Percentiles rank a stretch among this genome's conserved stretches.
Evolutionary conservation across 2,329 filamentous ascomycete species (phyloP).

Genomic region (Juglanconis oblonga): DNA sequence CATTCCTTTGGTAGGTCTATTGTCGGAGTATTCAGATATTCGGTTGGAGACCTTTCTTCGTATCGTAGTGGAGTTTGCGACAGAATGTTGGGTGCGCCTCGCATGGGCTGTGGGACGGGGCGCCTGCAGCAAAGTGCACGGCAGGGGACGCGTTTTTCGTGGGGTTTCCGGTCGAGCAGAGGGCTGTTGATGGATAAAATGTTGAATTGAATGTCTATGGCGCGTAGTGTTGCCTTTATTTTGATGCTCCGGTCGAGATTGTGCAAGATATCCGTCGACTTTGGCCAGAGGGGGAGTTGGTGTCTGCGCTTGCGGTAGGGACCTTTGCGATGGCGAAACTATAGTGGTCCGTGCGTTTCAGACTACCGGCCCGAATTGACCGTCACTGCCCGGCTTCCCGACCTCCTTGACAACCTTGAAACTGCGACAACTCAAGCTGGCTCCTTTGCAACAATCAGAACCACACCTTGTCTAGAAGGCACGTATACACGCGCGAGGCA

Average conservation of each 20-base stretch:
- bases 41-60: neutral
- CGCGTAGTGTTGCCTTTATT: neutral
- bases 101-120: conserved; percentile 1
- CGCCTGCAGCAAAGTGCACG: conserved; percentile 5
- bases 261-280: neutral
- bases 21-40: neutral
- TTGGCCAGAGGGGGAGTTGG: neutral
- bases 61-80: conserved; percentile 1
- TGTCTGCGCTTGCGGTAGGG: neutral
- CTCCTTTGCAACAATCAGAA: neutral
- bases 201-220: neutral
- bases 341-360: neutral
- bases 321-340: neutral
- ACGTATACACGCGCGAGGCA: neutral
- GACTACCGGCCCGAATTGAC: neutral
- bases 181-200: neutral
- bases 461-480: neutral
- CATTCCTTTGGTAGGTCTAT: conserved; percentile 5
- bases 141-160: conserved; percentile 7
- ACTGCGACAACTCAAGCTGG: neutral
- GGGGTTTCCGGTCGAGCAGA: neutral
- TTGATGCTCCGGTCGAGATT: neutral
- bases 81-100: conserved; percentile 6
- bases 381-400: neutral
- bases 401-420: neutral